These are phyloP conservation scores for Clavispora vitiphila DNA, from an alignment of 805 yeast genomes.

Conservation along the genomic window DNA sequence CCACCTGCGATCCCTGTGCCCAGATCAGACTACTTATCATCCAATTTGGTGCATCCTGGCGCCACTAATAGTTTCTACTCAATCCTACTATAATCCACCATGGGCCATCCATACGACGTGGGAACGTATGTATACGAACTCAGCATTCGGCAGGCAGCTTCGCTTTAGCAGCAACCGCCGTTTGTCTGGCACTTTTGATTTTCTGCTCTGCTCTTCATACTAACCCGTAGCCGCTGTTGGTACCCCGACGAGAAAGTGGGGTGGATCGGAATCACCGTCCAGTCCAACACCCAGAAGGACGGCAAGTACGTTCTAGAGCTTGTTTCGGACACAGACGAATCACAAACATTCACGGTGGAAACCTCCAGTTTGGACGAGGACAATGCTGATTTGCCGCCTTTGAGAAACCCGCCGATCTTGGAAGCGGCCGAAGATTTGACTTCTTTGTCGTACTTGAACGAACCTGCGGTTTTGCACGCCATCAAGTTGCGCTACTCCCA, in stretches of 20 bases:
- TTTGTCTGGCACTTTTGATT: not conserved
- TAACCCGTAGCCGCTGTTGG: slow-evolving; percentile 57
- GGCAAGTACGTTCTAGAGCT: slow-evolving; percentile 48
- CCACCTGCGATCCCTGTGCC: slow-evolving; percentile 9
- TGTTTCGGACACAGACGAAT: slow-evolving; percentile 45
- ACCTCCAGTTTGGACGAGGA: slow-evolving; percentile 47
- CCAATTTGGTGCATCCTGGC: not conserved
- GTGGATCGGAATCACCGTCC: slow-evolving; percentile 69
- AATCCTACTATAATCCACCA: not conserved
- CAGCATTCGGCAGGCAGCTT: too few species aligned
- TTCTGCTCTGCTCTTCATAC: too few species aligned
- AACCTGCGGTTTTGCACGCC: slow-evolving; percentile 94
- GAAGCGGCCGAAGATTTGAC: slow-evolving; percentile 96
- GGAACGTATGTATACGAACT: slow-evolving; percentile 35
- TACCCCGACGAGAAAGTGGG: slow-evolving; percentile 68
- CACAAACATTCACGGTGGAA: slow-evolving; percentile 41
- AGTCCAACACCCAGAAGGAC: slow-evolving; percentile 33
- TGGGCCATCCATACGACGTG: slow-evolving; percentile 17
- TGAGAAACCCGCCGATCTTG: slow-evolving; percentile 85
- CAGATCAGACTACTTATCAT: not conserved
- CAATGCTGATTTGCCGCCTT: slow-evolving; percentile 61
- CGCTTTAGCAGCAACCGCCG: too few species aligned
- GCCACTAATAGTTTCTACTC: not conserved
- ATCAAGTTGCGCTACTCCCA: slow-evolving; percentile 85
- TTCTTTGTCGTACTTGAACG: slow-evolving; percentile 84